These are phyloP conservation scores for Sonneratia alba DNA, from an alignment of 345 rosid species.

Conservation along the genomic window DNA sequence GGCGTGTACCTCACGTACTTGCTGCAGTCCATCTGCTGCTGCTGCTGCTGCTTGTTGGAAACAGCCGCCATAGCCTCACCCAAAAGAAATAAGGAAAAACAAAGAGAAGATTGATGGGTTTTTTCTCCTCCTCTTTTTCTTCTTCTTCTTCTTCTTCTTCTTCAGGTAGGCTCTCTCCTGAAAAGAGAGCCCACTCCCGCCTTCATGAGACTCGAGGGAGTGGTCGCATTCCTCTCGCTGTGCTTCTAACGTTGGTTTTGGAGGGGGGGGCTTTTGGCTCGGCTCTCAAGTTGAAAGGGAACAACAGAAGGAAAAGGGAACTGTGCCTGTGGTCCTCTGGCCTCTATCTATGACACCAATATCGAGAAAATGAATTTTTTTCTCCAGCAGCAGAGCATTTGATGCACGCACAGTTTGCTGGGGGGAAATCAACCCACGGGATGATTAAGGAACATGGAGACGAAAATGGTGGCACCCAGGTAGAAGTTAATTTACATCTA, in stretches of 20 bases:
- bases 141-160: not conserved
- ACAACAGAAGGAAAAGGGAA: not conserved
- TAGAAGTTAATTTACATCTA: no score
- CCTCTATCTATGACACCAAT: conserved; percentile 36
- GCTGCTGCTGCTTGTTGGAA: conserved; percentile 25
- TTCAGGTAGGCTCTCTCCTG: conserved; percentile 45
- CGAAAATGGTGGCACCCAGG: no score
- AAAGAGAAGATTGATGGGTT: not conserved
- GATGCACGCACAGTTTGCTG: no score
- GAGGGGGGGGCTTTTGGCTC: no score
- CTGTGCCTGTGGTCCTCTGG: conserved; percentile 12
- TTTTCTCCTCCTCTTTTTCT: not conserved
- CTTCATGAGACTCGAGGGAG: conserved; percentile 21
- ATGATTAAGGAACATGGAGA: not conserved
- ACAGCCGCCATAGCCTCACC: conserved; percentile 27
- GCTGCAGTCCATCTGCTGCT: conserved; percentile 46
- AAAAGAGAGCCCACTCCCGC: conserved; percentile 50
- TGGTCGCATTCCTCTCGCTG: no score
- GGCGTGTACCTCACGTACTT: conserved; percentile 72
- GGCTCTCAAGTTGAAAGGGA: not conserved
- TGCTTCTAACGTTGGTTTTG: no score
- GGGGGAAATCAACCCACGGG: not conserved
- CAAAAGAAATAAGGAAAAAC: not conserved
- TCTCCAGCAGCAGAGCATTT: not conserved
- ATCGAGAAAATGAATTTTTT: conserved; percentile 32